Conservation (phyloP, 331 rosid genomes). For the Pyracantha coccinea region DNA sequence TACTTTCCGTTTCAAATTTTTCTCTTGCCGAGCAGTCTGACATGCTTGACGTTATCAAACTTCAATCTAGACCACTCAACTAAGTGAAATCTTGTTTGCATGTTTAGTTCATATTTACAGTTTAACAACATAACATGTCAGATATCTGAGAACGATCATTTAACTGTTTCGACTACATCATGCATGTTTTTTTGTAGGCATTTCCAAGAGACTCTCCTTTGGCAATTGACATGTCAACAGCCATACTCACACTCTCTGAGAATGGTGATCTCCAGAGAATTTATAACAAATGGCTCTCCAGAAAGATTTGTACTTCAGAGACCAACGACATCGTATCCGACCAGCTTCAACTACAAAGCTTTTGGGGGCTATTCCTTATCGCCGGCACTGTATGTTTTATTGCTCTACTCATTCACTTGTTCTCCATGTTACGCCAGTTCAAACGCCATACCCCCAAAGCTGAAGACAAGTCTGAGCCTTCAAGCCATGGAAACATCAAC, state of each 20-base stretch:
- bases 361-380: slow-evolving; percentile 54
- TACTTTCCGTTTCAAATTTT: neutral
- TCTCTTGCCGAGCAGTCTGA: neutral
- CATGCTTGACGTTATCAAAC: neutral
- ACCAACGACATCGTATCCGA: slow-evolving; percentile 15
- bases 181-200: slow-evolving; percentile 30
- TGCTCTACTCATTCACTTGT: slow-evolving; percentile 36
- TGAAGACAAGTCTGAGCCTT: slow-evolving; percentile 2
- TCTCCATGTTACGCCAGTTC: slow-evolving; percentile 24
- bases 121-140: neutral
- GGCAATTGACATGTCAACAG: slow-evolving; percentile 64
- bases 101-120: neutral
- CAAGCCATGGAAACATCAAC: neutral
- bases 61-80: neutral
- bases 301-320: slow-evolving; percentile 26
- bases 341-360: slow-evolving; percentile 48
- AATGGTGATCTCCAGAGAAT: slow-evolving; percentile 52
- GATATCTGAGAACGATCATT: too few relatives aligned
- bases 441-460: slow-evolving; percentile 18
- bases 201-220: slow-evolving; percentile 67
- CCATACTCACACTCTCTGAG: slow-evolving; percentile 56
- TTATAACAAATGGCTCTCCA: slow-evolving; percentile 52
- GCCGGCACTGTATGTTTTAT: slow-evolving; percentile 32
- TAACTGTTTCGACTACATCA: neutral
- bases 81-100: neutral